Base-by-base conservation (phyloP, 192 early-diverging fungal species). In the Dispira parvispora region DNA sequence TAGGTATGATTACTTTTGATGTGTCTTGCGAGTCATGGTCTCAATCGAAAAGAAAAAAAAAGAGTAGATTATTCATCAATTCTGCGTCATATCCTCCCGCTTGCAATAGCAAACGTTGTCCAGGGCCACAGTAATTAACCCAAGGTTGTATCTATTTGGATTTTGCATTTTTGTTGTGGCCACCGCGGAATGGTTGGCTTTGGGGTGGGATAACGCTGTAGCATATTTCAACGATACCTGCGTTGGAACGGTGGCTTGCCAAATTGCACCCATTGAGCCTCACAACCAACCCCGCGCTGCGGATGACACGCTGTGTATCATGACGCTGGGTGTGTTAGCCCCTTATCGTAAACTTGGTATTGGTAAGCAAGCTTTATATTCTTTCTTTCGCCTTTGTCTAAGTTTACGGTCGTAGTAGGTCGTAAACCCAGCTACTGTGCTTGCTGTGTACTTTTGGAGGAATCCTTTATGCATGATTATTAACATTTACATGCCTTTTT, bases 251-350 rank as follows among this genome's bases (percentile, higher is more conserved):
- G 85, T 96, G 38, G 87, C 82, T 50, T 93, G 91, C 70, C 76
- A 89, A 50, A 78, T 72, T 53, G 90, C 93, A 70, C 65, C 72
- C 18, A 53, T 80, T 18, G 70, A 69, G 26, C 75, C 71, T 55
- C 67, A 68, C 32, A 38, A 6, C 32, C 32, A 38, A 38, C 32
- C 32, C 43, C 45, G 64, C 50, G 27, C 26, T 42, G 58, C 69
- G 54, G 28, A 60, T 14, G 44, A 62, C 55, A 69, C 72, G 44
- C 74, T 92, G 28, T 94, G 94, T 67, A 91, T 97, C 65, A 90
- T 92, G 88, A 97, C 94, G 1, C 73, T 97, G 54, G 92, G 92
- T 42, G 91, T 97, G 43, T 73, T 97, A 28, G 80, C 80, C 12
- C 87, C 88, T 13, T 94, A 87, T 64, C 73, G 94, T 26, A 71